A percentile compares a stretch with the other conserved stretches of the same genome.
These are phyloP conservation scores for Acacia melanoxylon DNA, from an alignment of 306 rosid genomes.

Conservation along the genomic window DNA sequence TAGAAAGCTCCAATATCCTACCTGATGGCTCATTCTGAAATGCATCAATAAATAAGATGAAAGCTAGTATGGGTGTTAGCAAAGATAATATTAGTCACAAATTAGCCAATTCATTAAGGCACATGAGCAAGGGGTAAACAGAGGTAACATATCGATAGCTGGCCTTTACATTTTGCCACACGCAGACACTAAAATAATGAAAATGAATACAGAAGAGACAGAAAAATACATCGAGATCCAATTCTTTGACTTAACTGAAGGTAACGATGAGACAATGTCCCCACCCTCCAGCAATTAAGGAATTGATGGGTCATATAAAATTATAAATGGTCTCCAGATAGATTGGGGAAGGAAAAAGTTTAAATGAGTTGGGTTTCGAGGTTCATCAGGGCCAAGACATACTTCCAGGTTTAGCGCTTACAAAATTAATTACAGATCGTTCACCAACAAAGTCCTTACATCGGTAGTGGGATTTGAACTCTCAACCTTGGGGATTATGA, in stretches of 20 bases:
- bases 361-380: no score
- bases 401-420: no score
- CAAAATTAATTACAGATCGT: no score
- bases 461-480: no score
- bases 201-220: background rate
- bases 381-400: no score
- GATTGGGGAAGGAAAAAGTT: background rate
- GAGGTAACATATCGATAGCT: constrained; percentile 8
- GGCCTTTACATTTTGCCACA: constrained; percentile 27
- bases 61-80: constrained; percentile 23
- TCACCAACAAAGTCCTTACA: no score
- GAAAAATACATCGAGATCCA: background rate
- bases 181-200: background rate
- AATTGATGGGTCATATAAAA: background rate
- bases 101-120: background rate
- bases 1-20: constrained; percentile 86
- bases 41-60: constrained; percentile 22
- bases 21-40: constrained; percentile 75
- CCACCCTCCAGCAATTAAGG: background rate
- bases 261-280: background rate
- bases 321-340: background rate
- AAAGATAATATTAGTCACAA: constrained; percentile 16
- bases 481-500: no score
- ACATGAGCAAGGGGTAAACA: constrained; percentile 19
- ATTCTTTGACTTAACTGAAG: constrained; percentile 4